These are phyloP conservation scores for Metrosideros polymorpha DNA, from an alignment of 441 rosid species.

Conservation along the genomic window DNA sequence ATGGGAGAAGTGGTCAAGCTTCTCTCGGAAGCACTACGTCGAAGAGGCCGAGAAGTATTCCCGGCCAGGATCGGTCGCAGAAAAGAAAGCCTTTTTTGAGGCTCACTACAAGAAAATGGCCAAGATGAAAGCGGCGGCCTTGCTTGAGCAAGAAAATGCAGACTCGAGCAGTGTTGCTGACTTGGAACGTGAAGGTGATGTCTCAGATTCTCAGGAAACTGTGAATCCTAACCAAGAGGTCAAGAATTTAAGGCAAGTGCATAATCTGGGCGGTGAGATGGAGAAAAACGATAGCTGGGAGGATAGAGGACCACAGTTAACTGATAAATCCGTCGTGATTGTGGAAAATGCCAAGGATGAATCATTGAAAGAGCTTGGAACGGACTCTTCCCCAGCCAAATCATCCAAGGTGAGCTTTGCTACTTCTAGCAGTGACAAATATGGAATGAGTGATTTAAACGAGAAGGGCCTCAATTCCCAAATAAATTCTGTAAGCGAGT, in stretches of 20 bases:
- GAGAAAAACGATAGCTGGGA: background rate
- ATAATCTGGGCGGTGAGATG: background rate
- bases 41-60: background rate
- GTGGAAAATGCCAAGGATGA: background rate
- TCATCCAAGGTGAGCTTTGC: background rate
- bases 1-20: background rate
- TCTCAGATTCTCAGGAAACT: background rate
- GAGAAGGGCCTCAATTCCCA: background rate
- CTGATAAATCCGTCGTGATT: background rate
- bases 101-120: background rate
- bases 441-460: background rate
- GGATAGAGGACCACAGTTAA: background rate
- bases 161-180: background rate
- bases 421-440: background rate
- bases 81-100: slow-evolving; percentile 2
- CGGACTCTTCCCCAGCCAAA: background rate
- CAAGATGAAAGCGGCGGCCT: background rate
- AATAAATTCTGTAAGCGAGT: background rate
- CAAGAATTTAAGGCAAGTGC: background rate
- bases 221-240: background rate
- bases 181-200: background rate
- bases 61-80: background rate
- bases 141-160: background rate
- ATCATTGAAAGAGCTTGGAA: background rate
- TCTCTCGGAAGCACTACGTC: background rate